Evolutionary conservation across 1,284 basidiomycete species (phyloP).

Genomic region (Malassezia sympodialis): DNA sequence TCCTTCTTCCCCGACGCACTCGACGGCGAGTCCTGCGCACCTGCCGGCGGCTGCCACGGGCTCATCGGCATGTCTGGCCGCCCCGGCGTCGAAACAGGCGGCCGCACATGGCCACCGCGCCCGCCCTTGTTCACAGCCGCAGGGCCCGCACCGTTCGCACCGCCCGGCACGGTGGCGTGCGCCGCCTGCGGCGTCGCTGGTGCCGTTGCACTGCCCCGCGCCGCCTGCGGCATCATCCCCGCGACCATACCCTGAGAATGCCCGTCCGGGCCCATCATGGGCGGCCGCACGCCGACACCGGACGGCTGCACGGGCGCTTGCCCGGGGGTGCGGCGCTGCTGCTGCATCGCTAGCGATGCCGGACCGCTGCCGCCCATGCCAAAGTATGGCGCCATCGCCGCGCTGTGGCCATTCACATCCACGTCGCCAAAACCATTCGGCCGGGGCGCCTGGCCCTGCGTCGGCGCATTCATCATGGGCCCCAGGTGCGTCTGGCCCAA

Average conservation of each 20-base stretch:
- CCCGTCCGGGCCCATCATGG: background rate
- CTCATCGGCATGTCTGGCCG: background rate
- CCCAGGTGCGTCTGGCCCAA: constrained; percentile 22
- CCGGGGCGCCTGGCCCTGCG: background rate
- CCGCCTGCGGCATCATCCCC: background rate
- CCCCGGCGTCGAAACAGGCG: background rate
- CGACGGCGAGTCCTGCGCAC: constrained; percentile 7
- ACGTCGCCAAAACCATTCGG: background rate
- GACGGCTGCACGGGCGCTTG: background rate
- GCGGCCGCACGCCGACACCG: background rate
- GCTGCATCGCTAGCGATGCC: background rate
- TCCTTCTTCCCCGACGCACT: background rate
- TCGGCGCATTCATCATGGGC: constrained; percentile 10
- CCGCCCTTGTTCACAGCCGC: background rate
- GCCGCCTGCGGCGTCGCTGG: constrained; percentile 20
- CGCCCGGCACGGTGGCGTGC: constrained; percentile 4
- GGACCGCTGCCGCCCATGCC: background rate
- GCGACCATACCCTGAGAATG: constrained; percentile 9
- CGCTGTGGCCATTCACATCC: constrained; percentile 1
- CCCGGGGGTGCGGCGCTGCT: constrained; percentile 2
- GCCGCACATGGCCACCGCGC: background rate
- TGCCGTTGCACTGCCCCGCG: constrained; percentile 18
- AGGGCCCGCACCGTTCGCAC: background rate
- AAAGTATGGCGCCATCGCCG: background rate
- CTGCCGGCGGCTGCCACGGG: constrained; percentile 3